Evolutionary conservation across 257 asterid species (phyloP), one percentile per base, ranked within the genome.

Genomic region (Ilex aquifolium): DNA sequence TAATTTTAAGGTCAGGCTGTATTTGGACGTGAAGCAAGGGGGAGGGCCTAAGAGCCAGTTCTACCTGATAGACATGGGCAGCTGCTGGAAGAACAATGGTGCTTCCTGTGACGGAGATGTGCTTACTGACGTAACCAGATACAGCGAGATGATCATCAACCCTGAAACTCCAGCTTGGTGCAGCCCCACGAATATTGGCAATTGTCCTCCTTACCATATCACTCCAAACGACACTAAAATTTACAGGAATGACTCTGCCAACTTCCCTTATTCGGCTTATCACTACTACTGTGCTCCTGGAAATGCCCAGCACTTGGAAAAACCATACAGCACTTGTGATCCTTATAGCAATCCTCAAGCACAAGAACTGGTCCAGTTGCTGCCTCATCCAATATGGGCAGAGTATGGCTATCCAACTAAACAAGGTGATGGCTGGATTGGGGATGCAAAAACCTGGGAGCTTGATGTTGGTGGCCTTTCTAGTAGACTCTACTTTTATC

Each of bases 391-490:
- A 3, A 78, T 82, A 32, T 85, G 92, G 92, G 85, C 60, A 7
- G 78, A 80, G n/a, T 85, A 82, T n/a, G 88, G 88, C 16, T 85
- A 85, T 69, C 92, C 88, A n/a, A 78, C 83, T 0, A 77, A 78
- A 72, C 81, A 69, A 44, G 87, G 88, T 9, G 60, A 77, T 0
- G 88, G 92, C 21, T 85, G 92, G 92, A 77, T 77, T 39, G 92
- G 92, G 44, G 70, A 80, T 16, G 67, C 68, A 31, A 68, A 82
- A 21, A 72, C 68, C 7, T 85, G 92, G 92, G 88, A 82, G 78
- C 83, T 85, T 29, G 83, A 85, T 15, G 92, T 82, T n/a, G 92
- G 92, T 57, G 88, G 83, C n/a, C 87, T 85, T 59, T 78, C 92
- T 4, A 56, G 82, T 65, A 65, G 85, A 60, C 92, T 85, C 58